Base-by-base conservation (phyloP, 257 asterid species). In the Solanum paucissectum region DNA sequence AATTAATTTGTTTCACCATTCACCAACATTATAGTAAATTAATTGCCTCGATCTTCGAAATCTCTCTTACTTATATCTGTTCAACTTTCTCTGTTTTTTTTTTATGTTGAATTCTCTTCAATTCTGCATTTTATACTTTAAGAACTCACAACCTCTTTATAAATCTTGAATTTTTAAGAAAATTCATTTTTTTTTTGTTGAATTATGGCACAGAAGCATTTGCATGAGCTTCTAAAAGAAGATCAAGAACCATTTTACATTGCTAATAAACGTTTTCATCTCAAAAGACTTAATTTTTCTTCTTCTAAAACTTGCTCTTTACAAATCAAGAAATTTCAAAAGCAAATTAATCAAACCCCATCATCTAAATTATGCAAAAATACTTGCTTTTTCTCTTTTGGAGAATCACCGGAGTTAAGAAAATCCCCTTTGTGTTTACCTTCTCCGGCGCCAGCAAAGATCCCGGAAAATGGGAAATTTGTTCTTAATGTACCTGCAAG, bases 241-340 rank as follows among this genome's bases (percentile, higher is more conserved):
- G 98, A 96, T 83, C 98, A 96, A 83, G 98, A 96, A 38, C 99
- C 98, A 2, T 96, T 96, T 71, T 92, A 94, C 94, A 91, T 92
- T 42, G 87, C 94, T 4, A 94, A 94, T 33, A 83, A 87, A 40
- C 92, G 91, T 58, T 90, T 91, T 75, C 93, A 89, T 36, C 83
- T 95, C 77, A 93, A 90, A 10, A 83, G 75, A 12, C 33, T 79
- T 11, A 42, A 52, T 52, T 4, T 9, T 86, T 81, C 85, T 5
- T 49, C 88, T 38, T 14, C 20, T 13, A 49, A 49, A 49, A 14
- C 58, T 14, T 49, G 21, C 7, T 75, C 90, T 37, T 44, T 94
- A 20, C 94, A 88, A 29, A 68, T 91, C 91, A 89, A 84, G 16
- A 95, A 91, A 44, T 16, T 18, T 72, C 91, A 90, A 27, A 89